Percentiles rank a stretch among this genome's conserved stretches.
Conservation (phyloP, 78 protist species). For the slime mould (Dictyostelium discoideum) region DNA sequence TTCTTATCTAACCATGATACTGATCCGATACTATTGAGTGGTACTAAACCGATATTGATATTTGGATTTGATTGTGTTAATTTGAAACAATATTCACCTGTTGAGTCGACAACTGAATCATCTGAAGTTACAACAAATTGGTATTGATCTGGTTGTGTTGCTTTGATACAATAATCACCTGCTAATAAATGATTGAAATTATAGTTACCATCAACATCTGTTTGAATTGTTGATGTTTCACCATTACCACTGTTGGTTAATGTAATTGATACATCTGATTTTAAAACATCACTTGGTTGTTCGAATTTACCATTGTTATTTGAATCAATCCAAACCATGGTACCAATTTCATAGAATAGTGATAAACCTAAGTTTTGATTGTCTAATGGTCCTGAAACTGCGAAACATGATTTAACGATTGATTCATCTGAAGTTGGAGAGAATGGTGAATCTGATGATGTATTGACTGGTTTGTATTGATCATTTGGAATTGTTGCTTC, state of each 20-base stretch:
- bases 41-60: slow-evolving; percentile 23
- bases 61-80: background rate
- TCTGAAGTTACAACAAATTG: background rate
- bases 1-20: slow-evolving; percentile 15
- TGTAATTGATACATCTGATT: background rate
- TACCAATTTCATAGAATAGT: background rate
- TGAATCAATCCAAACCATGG: background rate
- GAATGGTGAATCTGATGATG: background rate
- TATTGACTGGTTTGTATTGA: background rate
- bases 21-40: background rate
- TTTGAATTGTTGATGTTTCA: background rate
- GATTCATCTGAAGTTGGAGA: background rate
- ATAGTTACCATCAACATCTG: background rate
- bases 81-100: slow-evolving; percentile 24
- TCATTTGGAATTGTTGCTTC: background rate
- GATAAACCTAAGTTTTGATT: background rate
- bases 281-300: background rate
- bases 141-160: background rate
- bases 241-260: background rate
- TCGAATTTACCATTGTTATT: background rate
- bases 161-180: slow-evolving; percentile 1
- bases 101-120: background rate
- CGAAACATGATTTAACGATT: background rate
- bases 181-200: background rate
- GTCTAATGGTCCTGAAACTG: background rate